These are phyloP conservation scores for Phytophthora parvispora DNA, from an alignment of 352 stramenopile genomes.

Conservation along the genomic window DNA sequence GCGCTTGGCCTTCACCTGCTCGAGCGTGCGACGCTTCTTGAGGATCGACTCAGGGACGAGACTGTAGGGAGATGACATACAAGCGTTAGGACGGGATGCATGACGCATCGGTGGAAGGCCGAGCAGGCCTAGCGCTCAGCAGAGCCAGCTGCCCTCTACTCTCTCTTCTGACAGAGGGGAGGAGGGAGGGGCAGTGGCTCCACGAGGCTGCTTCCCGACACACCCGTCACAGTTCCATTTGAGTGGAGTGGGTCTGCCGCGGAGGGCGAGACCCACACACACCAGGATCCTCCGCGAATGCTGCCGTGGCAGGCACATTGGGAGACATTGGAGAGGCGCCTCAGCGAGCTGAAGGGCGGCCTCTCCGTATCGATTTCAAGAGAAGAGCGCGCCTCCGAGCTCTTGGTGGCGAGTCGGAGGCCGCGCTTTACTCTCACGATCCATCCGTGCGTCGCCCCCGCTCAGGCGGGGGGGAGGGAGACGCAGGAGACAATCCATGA, in stretches of 20 bases:
- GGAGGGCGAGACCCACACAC: constrained; percentile 59
- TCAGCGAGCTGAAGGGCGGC: constrained; percentile 8
- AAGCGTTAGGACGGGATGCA: constrained; percentile 82
- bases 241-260: constrained; percentile 70
- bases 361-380: constrained; percentile 87
- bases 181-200: background rate
- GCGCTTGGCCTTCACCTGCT: constrained; percentile 91
- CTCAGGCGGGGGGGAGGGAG: background rate
- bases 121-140: background rate
- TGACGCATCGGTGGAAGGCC: constrained; percentile 34
- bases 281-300: constrained; percentile 88
- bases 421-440: constrained; percentile 88
- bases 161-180: constrained; percentile 2
- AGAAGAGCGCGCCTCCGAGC: constrained; percentile 56
- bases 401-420: background rate
- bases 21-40: constrained; percentile 92
- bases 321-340: constrained; percentile 67
- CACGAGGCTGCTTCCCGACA: constrained; percentile 44
- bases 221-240: constrained; percentile 92
- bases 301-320: constrained; percentile 76
- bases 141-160: background rate
- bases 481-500: constrained; percentile 72
- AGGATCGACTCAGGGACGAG: constrained; percentile 92
- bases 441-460: constrained; percentile 58
- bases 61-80: constrained; percentile 47